Base-by-base conservation (phyloP, 345 rosid species). In the Geranium brycei region DNA sequence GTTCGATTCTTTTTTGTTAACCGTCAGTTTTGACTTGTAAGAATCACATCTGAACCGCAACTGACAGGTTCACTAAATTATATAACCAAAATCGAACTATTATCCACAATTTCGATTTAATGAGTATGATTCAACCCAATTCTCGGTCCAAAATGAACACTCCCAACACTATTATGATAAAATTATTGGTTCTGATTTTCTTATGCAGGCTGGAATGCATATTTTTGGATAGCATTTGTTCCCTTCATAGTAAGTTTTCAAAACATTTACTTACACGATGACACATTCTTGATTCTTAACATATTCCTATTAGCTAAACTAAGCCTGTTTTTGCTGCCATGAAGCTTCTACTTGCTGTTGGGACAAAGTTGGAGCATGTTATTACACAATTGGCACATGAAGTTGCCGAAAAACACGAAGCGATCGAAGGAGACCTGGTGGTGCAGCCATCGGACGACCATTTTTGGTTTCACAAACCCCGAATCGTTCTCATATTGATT, bases 401-500 rank as follows among this genome's bases (percentile, higher is more conserved):
- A 59, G 96, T 87, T 40, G 89, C 91, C 2, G 87, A 85, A 80
- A 82, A 81, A 71, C 91, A 89, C 57, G 40, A 68, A 17, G 96
- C 87, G 0, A 71, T 83, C 3, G 78, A 79, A 65, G 96, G 96
- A 60, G 89, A 85, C 58, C 60, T 89, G 51, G 80, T 87, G 10
- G 91, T 89, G 58, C 73, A 82, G 69, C 95, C 95, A 70, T 85
- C 92, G 7, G 95, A 91, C 69, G 88, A 83, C 57, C 78, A 77
- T 8, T 89, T 89, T 73, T 91, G 96, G 95, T 84, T 91, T 69
- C 51, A 57, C 19, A 72, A 73, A 62, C 97, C 96, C 0, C 62
- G 57, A 57, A 72, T 91, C 1, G 68, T 91, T 68, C 88, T 88
- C 63, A 18, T 78, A 61, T 74, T 91, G 62, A 88, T 91, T 53